Percentiles rank a stretch among this genome's conserved stretches.
These are phyloP conservation scores for Antitrichia curtipendula DNA, from an alignment of 225 moss, liverwort and hornwort genomes.

Conservation along the genomic window DNA sequence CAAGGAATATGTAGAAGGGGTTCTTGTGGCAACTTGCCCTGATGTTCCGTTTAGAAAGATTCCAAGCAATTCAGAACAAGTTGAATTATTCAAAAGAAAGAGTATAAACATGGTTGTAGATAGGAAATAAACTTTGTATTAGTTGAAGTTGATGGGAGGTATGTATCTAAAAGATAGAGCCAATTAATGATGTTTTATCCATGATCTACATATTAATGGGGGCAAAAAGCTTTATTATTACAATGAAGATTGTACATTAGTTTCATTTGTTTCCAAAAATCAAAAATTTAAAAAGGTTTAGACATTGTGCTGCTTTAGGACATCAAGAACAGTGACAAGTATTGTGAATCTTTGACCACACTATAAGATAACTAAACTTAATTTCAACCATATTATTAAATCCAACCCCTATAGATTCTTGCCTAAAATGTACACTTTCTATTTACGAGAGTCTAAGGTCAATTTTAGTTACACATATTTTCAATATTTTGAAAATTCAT, in stretches of 20 bases:
- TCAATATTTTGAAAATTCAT: too few relatives aligned
- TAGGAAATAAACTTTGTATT: not conserved
- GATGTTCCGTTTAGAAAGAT: fast-evolving
- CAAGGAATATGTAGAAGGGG: fast-evolving
- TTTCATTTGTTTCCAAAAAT: too few relatives aligned
- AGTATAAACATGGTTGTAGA: not conserved
- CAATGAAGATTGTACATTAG: not conserved
- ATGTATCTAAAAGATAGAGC: fast-evolving
- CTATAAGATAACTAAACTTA: too few relatives aligned
- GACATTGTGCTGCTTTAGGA: not conserved
- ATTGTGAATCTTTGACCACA: not conserved
- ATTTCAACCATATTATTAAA: too few relatives aligned
- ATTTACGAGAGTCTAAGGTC: too few relatives aligned
- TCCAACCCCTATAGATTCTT: too few relatives aligned
- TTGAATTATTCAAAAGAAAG: not conserved
- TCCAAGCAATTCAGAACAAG: fast-evolving
- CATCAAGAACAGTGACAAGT: fast-evolving
- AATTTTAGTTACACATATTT: too few relatives aligned
- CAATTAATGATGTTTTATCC: not conserved
- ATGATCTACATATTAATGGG: not conserved
- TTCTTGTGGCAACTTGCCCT: fast-evolving
- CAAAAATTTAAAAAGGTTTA: not conserved
- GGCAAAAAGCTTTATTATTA: not conserved
- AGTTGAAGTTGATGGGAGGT: fast-evolving
- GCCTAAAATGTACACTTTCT: too few relatives aligned